phyloP scores from a whole-genome alignment of 768 basidiomycete genomes.

The Termitomyces sp. region DNA sequence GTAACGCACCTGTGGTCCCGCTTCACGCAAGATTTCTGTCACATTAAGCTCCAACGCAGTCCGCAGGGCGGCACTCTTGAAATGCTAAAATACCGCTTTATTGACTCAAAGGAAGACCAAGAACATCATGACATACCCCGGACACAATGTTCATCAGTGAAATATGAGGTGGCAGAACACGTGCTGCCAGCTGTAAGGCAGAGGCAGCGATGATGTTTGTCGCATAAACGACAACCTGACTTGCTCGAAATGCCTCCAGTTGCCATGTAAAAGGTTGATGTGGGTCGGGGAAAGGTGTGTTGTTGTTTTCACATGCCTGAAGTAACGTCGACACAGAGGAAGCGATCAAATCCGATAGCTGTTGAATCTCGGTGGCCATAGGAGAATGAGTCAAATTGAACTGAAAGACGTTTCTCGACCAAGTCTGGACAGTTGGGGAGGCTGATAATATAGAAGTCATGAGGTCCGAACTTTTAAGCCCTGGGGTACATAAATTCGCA shows the following conservation, averaged over 20 bases:
- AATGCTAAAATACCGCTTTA: background rate
- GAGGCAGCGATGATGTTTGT: conserved; percentile 29
- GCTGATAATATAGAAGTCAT: too few relatives aligned
- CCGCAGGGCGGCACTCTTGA: conserved; percentile 21
- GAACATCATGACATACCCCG: conserved; percentile 17
- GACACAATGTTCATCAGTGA: conserved; percentile 16
- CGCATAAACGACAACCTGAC: conserved; percentile 23
- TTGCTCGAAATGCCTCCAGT: conserved; percentile 25
- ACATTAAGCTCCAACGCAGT: conserved; percentile 22
- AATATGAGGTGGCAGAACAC: conserved; percentile 22
- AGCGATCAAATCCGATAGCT: conserved; percentile 15
- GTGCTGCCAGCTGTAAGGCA: conserved; percentile 28
- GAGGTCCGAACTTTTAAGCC: background rate
- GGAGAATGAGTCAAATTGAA: background rate
- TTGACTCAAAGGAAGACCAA: background rate
- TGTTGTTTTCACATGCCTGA: conserved; percentile 16
- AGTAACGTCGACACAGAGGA: conserved; percentile 22
- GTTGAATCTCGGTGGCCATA: conserved; percentile 11
- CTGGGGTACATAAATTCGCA: too few relatives aligned
- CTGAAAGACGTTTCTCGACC: background rate
- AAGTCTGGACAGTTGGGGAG: background rate
- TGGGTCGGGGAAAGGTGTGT: conserved; percentile 22
- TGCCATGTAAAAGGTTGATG: conserved; percentile 21
- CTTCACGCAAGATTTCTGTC: conserved; percentile 30
- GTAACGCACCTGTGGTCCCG: conserved; percentile 23